Conservation (phyloP, 2,329 filamentous ascomycete genomes). For the Cladosporium sp. region DNA sequence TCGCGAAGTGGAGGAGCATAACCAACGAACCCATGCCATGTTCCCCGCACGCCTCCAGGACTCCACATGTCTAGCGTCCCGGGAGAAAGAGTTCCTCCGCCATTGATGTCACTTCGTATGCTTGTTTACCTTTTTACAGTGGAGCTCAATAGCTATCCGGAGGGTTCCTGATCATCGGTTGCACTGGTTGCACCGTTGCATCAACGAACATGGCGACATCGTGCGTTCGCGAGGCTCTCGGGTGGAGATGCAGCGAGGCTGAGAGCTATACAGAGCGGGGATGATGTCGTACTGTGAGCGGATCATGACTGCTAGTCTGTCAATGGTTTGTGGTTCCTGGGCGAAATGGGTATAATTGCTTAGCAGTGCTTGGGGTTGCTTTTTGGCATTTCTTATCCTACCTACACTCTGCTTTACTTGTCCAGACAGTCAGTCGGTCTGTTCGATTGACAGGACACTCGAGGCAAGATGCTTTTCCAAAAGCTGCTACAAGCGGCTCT, state of each 20-base stretch:
- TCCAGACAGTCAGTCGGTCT: neutral
- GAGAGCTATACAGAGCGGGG: constrained; percentile 3
- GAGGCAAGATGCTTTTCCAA: constrained; percentile 29
- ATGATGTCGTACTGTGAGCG: neutral
- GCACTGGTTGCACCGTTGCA: neutral
- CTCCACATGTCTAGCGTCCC: neutral
- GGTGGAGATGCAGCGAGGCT: neutral
- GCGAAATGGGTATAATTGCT: neutral
- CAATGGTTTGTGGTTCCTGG: neutral
- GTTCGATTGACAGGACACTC: neutral
- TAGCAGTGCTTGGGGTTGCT: constrained; percentile 10
- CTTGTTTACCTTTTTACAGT: neutral
- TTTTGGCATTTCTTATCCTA: neutral
- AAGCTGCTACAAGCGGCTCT: constrained; percentile 29
- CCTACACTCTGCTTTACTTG: neutral
- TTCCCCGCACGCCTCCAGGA: constrained; percentile 3
- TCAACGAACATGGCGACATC: neutral
- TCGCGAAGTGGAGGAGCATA: constrained; percentile 1
- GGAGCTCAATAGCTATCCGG: neutral
- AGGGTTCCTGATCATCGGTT: constrained; percentile 1
- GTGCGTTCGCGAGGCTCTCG: neutral
- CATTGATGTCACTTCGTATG: constrained; percentile 3
- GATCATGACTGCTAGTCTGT: neutral
- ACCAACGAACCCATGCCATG: neutral
- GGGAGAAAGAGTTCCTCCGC: neutral